Evolutionary conservation across 2,329 filamentous ascomycete species (phyloP).

Genomic region (Pseudodiploospora longispora): DNA sequence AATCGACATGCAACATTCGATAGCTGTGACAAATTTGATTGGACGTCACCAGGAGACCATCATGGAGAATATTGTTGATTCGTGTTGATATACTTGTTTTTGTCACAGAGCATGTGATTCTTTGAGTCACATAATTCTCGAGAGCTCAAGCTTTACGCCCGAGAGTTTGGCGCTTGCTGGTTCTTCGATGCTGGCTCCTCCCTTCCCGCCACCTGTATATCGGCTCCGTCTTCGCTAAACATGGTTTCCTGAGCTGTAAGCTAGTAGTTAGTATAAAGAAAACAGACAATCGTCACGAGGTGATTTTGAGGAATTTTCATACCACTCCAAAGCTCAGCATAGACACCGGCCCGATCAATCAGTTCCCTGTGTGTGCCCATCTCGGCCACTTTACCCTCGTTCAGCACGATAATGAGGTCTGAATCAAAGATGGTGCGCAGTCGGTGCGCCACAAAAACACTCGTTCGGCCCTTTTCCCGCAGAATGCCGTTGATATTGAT

Average conservation of each 20-base stretch:
- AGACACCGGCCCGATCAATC: slow-evolving; percentile 70
- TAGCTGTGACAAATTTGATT: too few species aligned
- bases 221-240: slow-evolving; percentile 39
- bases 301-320: slow-evolving; percentile 27
- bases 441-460: slow-evolving; percentile 89
- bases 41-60: too few species aligned
- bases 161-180: slow-evolving; percentile 4
- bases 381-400: slow-evolving; percentile 78
- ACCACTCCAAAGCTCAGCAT: slow-evolving; percentile 87
- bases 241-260: slow-evolving; percentile 53
- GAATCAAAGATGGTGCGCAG: slow-evolving; percentile 90
- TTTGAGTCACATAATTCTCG: too few species aligned
- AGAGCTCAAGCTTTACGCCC: too few species aligned
- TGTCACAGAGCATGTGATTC: too few species aligned
- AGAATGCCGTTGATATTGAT: slow-evolving; percentile 89
- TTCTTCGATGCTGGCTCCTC: slow-evolving; percentile 8
- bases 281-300: background rate
- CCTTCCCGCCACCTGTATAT: slow-evolving; percentile 25
- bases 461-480: slow-evolving; percentile 79
- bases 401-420: slow-evolving; percentile 85
- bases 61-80: too few species aligned
- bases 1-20: too few species aligned
- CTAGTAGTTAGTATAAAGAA: background rate
- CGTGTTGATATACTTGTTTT: too few species aligned
- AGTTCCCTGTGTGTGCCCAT: slow-evolving; percentile 80